Conservation (phyloP, 495 filamentous ascomycete genomes). For the Parathielavia hyrcaniae region DNA sequence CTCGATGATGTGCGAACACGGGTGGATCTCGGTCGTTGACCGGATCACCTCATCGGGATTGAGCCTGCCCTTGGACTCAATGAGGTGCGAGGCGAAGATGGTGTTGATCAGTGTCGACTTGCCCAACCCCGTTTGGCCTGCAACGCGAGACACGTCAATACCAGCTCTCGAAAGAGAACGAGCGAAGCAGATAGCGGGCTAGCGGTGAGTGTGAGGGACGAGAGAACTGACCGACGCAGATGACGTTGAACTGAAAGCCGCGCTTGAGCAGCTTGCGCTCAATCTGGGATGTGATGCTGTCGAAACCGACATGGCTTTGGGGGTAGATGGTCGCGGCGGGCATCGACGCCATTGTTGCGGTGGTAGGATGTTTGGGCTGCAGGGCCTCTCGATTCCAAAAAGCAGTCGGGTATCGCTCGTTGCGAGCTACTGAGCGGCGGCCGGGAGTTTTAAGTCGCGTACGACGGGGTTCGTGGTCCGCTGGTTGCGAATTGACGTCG, state of each 20-base stretch:
- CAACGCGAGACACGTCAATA: slow-evolving; percentile 38
- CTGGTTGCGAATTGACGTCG: slow-evolving; percentile 14
- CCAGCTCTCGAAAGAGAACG: slow-evolving; percentile 14
- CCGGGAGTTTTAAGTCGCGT: slow-evolving; percentile 4
- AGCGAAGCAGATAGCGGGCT: slow-evolving; percentile 12
- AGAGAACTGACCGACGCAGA: slow-evolving; percentile 85
- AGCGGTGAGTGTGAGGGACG: not conserved
- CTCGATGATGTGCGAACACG: slow-evolving; percentile 97
- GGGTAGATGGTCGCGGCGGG: slow-evolving; percentile 62
- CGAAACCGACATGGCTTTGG: slow-evolving; percentile 96
- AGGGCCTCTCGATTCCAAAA: slow-evolving; percentile 40
- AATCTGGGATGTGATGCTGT: slow-evolving; percentile 97
- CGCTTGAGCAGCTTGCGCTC: slow-evolving; percentile 99
- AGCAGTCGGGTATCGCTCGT: slow-evolving; percentile 28
- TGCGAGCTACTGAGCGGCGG: slow-evolving; percentile 14
- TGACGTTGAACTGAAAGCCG: slow-evolving; percentile 99
- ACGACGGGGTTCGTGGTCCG: not conserved
- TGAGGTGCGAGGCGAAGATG: slow-evolving; percentile 99
- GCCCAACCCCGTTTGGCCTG: slow-evolving; percentile 96
- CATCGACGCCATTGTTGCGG: slow-evolving; percentile 43
- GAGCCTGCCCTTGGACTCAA: slow-evolving; percentile 95
- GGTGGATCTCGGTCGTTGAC: slow-evolving; percentile 94
- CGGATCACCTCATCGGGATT: slow-evolving; percentile 87
- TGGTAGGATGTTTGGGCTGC: slow-evolving; percentile 18
- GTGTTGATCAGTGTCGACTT: slow-evolving; percentile 99